Evolutionary conservation across 495 filamentous ascomycete genomes (phyloP).

Genomic region (Lepraria neglecta): DNA sequence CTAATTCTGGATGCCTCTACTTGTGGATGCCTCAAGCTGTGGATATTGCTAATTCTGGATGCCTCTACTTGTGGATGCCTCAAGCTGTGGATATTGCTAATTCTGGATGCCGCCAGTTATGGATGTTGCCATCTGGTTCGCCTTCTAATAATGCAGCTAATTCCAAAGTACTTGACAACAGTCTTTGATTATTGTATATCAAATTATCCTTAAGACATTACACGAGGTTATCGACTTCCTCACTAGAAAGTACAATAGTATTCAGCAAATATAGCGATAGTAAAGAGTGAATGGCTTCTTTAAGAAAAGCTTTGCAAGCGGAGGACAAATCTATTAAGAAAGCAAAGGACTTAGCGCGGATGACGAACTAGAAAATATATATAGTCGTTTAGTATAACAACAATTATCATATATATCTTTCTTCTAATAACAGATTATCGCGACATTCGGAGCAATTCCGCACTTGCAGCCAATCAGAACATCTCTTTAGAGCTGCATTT

Average conservation of each 20-base stretch:
- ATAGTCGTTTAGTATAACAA: constrained; percentile 12
- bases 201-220: constrained; percentile 14
- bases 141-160: constrained; percentile 14
- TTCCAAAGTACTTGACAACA: constrained; percentile 9
- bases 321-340: constrained; percentile 11
- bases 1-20: not conserved
- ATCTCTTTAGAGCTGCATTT: too few relatives aligned
- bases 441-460: too few relatives aligned
- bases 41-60: constrained; percentile 4
- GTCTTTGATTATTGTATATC: constrained; percentile 12
- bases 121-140: constrained; percentile 14
- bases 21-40: constrained; percentile 9
- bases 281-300: constrained; percentile 12
- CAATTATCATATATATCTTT: constrained; percentile 14
- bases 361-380: constrained; percentile 10
- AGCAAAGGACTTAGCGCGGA: constrained; percentile 11
- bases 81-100: constrained; percentile 2
- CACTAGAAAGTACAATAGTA: constrained; percentile 11
- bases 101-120: constrained; percentile 1
- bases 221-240: constrained; percentile 12
- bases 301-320: constrained; percentile 14
- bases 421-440: too few relatives aligned
- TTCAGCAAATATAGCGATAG: constrained; percentile 13
- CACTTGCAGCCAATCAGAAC: too few relatives aligned
- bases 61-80: not conserved